Base-by-base conservation (phyloP, 441 rosid genomes). In the Brassica hybrid region DNA sequence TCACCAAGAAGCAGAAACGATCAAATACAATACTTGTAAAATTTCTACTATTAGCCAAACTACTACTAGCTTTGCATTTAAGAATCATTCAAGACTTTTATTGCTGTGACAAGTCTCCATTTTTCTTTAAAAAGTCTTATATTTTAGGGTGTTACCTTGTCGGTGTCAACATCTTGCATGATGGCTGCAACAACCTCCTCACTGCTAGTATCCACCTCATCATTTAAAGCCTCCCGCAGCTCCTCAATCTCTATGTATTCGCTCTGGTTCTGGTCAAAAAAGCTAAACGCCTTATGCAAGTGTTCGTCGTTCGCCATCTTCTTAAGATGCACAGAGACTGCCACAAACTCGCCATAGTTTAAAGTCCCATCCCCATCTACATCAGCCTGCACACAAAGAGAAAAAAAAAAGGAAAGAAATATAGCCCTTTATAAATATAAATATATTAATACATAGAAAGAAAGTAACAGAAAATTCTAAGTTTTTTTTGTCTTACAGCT, bases 151-250 rank as follows among this genome's bases (percentile, higher is more conserved):
- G 83, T 72, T 61, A 91, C 98, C 98, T 93, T 95, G 88, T 95
- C 98, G 3, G 97, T 87, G 78, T 95, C 99, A 12, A 95, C 98
- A 67, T 95, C 99, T 7, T 77, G 98, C 98, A 95, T 95, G 61
- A 95, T 91, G 67, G 98, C 93, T 70, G 78, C 80, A 77, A 95
- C 74, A 60, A 95, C 96, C 41, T 93, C 97, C 66, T 93, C 98
- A 16, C 86, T 82, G 56, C 86, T 84, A 48, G 87, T 85, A 74
- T 89, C 93, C 5, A 80, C 81, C 60, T 95, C 98, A 52, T 93
- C 93, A 52, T 87, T 89, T 32, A 95, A 88, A 69, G 97, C 85
- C 67, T 86, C 79, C 21, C 86, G 83, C 65, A 95, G 85, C 84
- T 95, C 99, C 81, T 91, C 98, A 23, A 88, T 86, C 88, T 93